Percentiles rank a stretch among this genome's conserved stretches.
These are phyloP conservation scores for Marasmius sp. DNA, from an alignment of 1,284 basidiomycete genomes.

Conservation along the genomic window DNA sequence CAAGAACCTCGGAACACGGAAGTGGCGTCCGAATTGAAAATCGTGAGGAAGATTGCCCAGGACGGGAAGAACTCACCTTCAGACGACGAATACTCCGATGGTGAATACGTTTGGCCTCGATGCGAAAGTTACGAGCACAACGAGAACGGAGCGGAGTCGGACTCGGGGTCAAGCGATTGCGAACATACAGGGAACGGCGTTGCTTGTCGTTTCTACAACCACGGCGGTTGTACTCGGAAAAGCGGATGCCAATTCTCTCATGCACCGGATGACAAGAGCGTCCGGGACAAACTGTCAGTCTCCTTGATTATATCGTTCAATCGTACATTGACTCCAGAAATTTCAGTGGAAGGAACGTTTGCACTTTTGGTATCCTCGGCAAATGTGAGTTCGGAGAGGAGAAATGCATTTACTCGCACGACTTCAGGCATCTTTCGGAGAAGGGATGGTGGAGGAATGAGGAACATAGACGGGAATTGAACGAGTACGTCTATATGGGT, in stretches of 20 bases:
- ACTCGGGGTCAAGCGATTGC: slow-evolving; percentile 39
- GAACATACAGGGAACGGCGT: slow-evolving; percentile 32
- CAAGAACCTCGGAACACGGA: slow-evolving; percentile 13
- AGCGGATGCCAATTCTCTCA: slow-evolving; percentile 33
- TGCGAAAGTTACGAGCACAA: slow-evolving; percentile 11
- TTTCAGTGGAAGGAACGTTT: slow-evolving; percentile 8
- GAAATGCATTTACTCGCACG: slow-evolving; percentile 6
- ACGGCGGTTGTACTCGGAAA: slow-evolving; percentile 31
- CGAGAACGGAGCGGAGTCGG: slow-evolving; percentile 14
- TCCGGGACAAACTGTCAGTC: slow-evolving; percentile 39
- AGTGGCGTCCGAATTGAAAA: background rate
- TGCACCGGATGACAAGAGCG: slow-evolving; percentile 37
- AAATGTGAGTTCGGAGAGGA: background rate
- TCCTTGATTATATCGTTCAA: no score
- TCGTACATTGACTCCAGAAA: no score
- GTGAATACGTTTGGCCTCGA: slow-evolving; percentile 1
- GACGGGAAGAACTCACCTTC: background rate
- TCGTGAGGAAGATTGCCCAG: background rate
- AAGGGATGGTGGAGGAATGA: slow-evolving; percentile 3
- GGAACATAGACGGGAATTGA: background rate
- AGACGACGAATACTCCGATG: slow-evolving; percentile 11
- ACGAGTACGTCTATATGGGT: background rate
- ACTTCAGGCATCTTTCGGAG: background rate
- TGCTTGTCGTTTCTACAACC: slow-evolving; percentile 42
- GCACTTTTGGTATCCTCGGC: background rate